Evolutionary conservation across 2,329 filamentous ascomycete genomes (phyloP).

Genomic region (Phyllosticta paracitricarpa): DNA sequence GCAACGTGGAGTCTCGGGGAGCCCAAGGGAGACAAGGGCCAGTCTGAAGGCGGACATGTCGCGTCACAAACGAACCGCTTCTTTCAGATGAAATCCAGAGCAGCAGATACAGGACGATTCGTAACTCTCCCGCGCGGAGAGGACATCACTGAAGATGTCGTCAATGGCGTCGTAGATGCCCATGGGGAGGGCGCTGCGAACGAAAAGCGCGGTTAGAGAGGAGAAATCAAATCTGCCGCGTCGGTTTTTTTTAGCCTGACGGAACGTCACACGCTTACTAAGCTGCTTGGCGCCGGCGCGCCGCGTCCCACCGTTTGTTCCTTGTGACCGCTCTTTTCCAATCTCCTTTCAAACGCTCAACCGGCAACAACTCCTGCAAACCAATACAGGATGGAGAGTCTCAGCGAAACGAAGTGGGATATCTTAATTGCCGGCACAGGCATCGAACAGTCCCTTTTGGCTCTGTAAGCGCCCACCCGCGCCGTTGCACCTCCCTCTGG

Average conservation of each 20-base stretch:
- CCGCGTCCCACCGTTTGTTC: background rate
- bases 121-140: conserved; percentile 35
- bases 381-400: conserved; percentile 34
- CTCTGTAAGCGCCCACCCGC: conserved; percentile 34
- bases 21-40: background rate
- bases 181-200: background rate
- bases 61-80: conserved; percentile 42
- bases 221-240: conserved; percentile 13
- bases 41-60: conserved; percentile 22
- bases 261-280: conserved; percentile 21
- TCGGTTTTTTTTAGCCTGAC: conserved; percentile 13
- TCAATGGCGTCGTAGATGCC: conserved; percentile 1
- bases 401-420: conserved; percentile 42
- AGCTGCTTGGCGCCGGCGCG: conserved; percentile 7
- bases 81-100: conserved; percentile 38
- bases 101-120: conserved; percentile 42
- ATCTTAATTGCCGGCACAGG: conserved; percentile 44
- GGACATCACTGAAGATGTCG: conserved; percentile 34
- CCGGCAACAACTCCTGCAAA: conserved; percentile 10
- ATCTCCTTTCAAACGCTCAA: conserved; percentile 11
- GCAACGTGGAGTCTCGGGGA: background rate
- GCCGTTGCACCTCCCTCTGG: conserved; percentile 10
- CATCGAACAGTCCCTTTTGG: conserved; percentile 42
- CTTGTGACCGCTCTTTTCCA: conserved; percentile 12
- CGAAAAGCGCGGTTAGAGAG: conserved; percentile 23